Percentiles rank a stretch among this genome's conserved stretches.
phyloP scores from a whole-genome alignment of 2,329 filamentous ascomycete species.

The Fusarium sarcochroum region DNA sequence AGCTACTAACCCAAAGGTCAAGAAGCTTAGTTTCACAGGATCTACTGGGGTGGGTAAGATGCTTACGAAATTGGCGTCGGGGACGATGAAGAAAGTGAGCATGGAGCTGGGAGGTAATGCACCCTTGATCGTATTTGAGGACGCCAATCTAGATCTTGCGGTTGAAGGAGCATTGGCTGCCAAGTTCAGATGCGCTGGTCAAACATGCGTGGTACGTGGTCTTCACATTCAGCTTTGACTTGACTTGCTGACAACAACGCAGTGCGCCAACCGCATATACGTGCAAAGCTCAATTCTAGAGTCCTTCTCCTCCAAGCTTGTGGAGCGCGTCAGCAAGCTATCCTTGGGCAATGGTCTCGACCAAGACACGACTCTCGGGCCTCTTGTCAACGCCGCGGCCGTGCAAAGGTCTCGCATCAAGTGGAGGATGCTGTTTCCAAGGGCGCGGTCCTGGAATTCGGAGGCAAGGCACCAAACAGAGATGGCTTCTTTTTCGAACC shows the following conservation, averaged over 20 bases:
- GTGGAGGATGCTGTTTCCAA: neutral
- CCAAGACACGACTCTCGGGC: neutral
- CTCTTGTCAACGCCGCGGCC: neutral
- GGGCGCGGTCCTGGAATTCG: too few relatives aligned
- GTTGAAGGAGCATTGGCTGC: slow-evolving; percentile 65
- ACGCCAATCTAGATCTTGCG: slow-evolving; percentile 73
- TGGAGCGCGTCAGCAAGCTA: too few relatives aligned
- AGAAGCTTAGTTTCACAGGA: slow-evolving; percentile 78
- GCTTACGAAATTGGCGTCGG: slow-evolving; percentile 71
- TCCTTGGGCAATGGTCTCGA: neutral
- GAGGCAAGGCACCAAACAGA: neutral
- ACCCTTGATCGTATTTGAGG: slow-evolving; percentile 73
- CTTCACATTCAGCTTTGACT: too few relatives aligned
- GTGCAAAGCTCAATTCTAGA: neutral
- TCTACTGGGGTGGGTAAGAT: slow-evolving; percentile 73
- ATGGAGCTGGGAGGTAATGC: slow-evolving; percentile 80
- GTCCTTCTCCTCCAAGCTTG: too few relatives aligned
- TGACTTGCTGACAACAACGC: neutral
- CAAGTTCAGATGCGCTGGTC: slow-evolving; percentile 61
- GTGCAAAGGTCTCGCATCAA: neutral
- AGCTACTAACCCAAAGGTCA: slow-evolving; percentile 42
- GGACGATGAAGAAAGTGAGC: slow-evolving; percentile 74
- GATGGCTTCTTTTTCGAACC: neutral
- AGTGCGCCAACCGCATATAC: neutral
- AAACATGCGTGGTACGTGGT: slow-evolving; percentile 67